These are phyloP conservation scores for Solidago caesia DNA, from an alignment of 129 eudicot species.

Conservation along the genomic window DNA sequence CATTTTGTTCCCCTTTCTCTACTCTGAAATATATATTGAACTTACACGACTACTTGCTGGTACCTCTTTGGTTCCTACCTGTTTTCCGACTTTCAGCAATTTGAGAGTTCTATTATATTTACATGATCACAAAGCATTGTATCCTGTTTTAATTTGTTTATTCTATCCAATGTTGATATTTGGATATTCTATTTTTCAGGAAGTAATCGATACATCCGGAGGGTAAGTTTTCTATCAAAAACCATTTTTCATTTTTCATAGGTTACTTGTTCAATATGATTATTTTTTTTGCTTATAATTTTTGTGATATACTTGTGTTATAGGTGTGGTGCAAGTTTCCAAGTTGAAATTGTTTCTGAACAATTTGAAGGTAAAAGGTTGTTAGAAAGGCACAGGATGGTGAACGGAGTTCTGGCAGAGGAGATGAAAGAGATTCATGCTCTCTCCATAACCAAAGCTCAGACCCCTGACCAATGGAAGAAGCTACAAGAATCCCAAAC, in stretches of 20 bases:
- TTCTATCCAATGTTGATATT: constrained; percentile 6
- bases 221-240: constrained; percentile 55
- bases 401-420: constrained; percentile 66
- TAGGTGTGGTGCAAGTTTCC: constrained; percentile 93
- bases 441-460: constrained; percentile 77
- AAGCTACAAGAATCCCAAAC: constrained; percentile 57
- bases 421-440: constrained; percentile 97
- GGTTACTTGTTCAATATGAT: neutral
- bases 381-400: constrained; percentile 95
- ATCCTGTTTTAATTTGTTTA: neutral
- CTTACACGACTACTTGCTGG: too few relatives aligned
- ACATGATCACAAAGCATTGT: neutral
- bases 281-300: neutral
- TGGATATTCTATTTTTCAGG: constrained; percentile 45
- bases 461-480: constrained; percentile 89
- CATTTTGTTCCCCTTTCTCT: too few relatives aligned
- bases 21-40: too few relatives aligned
- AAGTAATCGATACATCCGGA: constrained; percentile 83
- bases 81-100: too few relatives aligned
- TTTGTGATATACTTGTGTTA: constrained; percentile 11
- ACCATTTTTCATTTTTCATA: neutral
- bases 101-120: too few relatives aligned
- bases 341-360: constrained; percentile 65
- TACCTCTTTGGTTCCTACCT: too few relatives aligned
- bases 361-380: constrained; percentile 88